Conservation (phyloP, 1,284 basidiomycete species). For the Ustilago cynodontis region DNA sequence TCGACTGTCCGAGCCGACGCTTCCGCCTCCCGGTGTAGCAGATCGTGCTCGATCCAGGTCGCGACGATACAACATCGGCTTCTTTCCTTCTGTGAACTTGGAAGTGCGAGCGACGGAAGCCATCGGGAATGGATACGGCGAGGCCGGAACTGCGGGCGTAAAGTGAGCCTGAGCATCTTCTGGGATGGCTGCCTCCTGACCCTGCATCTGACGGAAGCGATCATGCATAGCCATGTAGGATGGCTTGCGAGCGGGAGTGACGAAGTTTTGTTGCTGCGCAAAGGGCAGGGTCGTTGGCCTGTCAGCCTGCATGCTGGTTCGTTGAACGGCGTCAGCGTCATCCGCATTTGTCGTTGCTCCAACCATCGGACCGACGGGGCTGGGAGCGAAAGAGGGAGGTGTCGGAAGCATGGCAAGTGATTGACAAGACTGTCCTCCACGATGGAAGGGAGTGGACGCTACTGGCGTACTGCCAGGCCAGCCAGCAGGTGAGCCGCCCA, state of each 20-base stretch:
- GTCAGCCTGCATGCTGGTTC: slow-evolving; percentile 1
- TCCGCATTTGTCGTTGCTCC: neutral
- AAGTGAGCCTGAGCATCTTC: slow-evolving; percentile 29
- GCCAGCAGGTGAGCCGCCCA: slow-evolving; percentile 9
- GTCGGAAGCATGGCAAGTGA: slow-evolving; percentile 38
- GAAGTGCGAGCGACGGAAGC: slow-evolving; percentile 36
- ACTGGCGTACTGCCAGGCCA: slow-evolving; percentile 44
- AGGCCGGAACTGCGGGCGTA: slow-evolving; percentile 54
- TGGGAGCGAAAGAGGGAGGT: slow-evolving; percentile 48
- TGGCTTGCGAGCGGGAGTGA: slow-evolving; percentile 61
- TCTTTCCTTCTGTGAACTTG: slow-evolving; percentile 36
- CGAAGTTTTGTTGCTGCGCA: slow-evolving; percentile 43
- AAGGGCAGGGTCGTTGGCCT: slow-evolving; percentile 12
- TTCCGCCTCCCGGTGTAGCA: slow-evolving; percentile 43
- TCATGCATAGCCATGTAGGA: slow-evolving; percentile 50
- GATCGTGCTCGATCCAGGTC: slow-evolving; percentile 59
- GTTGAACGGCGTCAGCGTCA: neutral
- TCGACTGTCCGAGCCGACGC: slow-evolving; percentile 65
- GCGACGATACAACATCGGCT: slow-evolving; percentile 41
- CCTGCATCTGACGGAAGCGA: slow-evolving; percentile 45
- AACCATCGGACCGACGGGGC: slow-evolving; percentile 15
- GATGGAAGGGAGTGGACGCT: slow-evolving; percentile 54
- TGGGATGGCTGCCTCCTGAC: slow-evolving; percentile 37
- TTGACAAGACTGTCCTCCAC: slow-evolving; percentile 17
- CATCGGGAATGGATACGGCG: slow-evolving; percentile 66